Evolutionary conservation across 768 basidiomycete species (phyloP), one percentile per base, ranked within the genome.

Genomic region (Obba rivulosa): DNA sequence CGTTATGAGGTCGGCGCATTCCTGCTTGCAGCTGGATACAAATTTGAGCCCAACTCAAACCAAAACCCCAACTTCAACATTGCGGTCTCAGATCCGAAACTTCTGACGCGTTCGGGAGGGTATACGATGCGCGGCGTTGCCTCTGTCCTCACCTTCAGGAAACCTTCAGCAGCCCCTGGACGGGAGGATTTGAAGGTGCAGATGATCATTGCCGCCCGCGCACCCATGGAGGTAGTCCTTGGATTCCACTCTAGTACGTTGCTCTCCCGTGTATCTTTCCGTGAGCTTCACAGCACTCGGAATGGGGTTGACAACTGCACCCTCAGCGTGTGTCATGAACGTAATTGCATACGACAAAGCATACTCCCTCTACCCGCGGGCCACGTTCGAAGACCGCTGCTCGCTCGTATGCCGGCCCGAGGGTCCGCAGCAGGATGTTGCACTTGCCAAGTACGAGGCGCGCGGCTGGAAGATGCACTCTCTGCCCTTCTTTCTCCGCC

Each of bases 231-330:
- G 17, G 49, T 59, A 8, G 70, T 79, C n/a, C 46, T 78, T 1
- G 54, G 55, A 7, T 78, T 77, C 45, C 78, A 79, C 47, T 74
- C 71, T 0, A 75, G 77, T 78, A 35, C 22, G 18, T 38, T 38
- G 8, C 37, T 38, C 16, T 38, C 37, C n/a, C 16, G 16, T 8
- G 8, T 13, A 13, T 13, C 13, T 13, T 31, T 31, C 7, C 28
- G 28, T 13, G 28, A 31, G 28, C 28, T 7, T 31, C 28, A 13
- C 13, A 31, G 13, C 13, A 31, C 7, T 7, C 28, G 28, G 13
- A 31, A 31, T 31, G 28, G 13, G 5, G 7, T 31, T 8, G 16
- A 38, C 8, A n/a, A 35, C 34, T 16, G 20, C 14, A 8, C 37
- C 14, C 37, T 14, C 43, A 73, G 73, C 72, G 2, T 64, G 63